Conservation (phyloP, 1,284 basidiomycete genomes). For the Ceratobasidium sp. region DNA sequence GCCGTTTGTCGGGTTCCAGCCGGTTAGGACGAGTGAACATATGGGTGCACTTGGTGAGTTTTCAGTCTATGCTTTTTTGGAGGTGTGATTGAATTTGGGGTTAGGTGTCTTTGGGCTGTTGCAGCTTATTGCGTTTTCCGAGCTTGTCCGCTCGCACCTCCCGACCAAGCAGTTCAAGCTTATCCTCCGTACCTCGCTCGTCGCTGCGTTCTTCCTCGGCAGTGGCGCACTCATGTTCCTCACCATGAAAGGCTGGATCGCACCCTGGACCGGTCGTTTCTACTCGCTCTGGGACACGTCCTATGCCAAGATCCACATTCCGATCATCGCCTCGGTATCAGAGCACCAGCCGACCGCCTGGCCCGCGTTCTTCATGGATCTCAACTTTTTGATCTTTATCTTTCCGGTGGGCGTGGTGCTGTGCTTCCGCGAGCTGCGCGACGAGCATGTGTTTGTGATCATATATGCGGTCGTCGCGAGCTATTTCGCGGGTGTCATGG, state of each 20-base stretch:
- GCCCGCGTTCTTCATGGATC: slow-evolving; percentile 99
- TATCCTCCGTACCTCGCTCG: slow-evolving; percentile 78
- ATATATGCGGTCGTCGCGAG: slow-evolving; percentile 96
- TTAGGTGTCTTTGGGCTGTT: slow-evolving; percentile 95
- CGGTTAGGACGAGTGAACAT: slow-evolving; percentile 97
- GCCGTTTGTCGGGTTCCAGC: slow-evolving; percentile 99
- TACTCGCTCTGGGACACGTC: slow-evolving; percentile 99
- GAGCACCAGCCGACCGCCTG: slow-evolving; percentile 99
- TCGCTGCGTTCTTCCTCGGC: slow-evolving; percentile 80
- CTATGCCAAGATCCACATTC: slow-evolving; percentile 97
- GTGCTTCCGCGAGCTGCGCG: slow-evolving; percentile 93
- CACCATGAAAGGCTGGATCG: slow-evolving; percentile 96
- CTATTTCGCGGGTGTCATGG: slow-evolving; percentile 99
- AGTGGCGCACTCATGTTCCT: slow-evolving; percentile 79
- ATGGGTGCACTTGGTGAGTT: slow-evolving; percentile 93
- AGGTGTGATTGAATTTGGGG: slow-evolving; percentile 11
- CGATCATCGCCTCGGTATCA: slow-evolving; percentile 99
- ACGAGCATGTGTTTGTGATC: slow-evolving; percentile 99
- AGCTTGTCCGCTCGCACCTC: slow-evolving; percentile 90
- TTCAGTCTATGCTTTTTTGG: background rate
- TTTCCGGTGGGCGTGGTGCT: slow-evolving; percentile 97
- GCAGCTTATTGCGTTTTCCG: slow-evolving; percentile 95
- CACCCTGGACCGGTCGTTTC: slow-evolving; percentile 99
- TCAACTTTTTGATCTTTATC: slow-evolving; percentile 96
- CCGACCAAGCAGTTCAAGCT: slow-evolving; percentile 94